These are phyloP conservation scores for Hymenotorrendiella dingleyae DNA, from an alignment of 2,329 filamentous ascomycete species.

Conservation along the genomic window DNA sequence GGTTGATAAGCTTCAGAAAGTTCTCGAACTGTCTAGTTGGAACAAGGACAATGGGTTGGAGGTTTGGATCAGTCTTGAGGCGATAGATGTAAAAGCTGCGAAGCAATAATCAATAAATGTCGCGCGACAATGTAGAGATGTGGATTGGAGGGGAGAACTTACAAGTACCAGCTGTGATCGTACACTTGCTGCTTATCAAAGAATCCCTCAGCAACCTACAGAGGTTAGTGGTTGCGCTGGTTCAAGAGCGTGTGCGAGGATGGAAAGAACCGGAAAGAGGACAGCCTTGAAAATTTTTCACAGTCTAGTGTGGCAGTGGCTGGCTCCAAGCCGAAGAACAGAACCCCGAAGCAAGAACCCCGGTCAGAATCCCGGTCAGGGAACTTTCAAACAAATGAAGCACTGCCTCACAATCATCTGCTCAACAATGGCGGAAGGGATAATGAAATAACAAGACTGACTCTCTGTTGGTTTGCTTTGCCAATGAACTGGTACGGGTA, in stretches of 20 bases:
- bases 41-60: conserved; percentile 60
- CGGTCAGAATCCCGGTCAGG: too few relatives aligned
- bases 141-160: conserved; percentile 32
- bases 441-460: too few relatives aligned
- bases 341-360: too few relatives aligned
- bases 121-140: background rate
- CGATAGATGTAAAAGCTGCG: conserved; percentile 62
- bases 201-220: conserved; percentile 31
- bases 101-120: background rate
- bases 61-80: conserved; percentile 37
- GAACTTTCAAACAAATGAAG: too few relatives aligned
- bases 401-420: too few relatives aligned
- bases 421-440: too few relatives aligned
- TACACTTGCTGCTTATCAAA: conserved; percentile 55
- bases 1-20: conserved; percentile 62
- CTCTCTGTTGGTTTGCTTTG: conserved; percentile 44
- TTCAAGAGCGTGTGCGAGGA: too few relatives aligned
- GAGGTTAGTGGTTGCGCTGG: background rate
- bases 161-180: conserved; percentile 69
- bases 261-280: too few relatives aligned
- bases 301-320: too few relatives aligned
- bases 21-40: conserved; percentile 57
- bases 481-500: conserved; percentile 58
- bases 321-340: too few relatives aligned
- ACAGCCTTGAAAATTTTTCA: too few relatives aligned